phyloP scores from a whole-genome alignment of 345 rosid genomes.

The Sisymbrium altissimum region DNA sequence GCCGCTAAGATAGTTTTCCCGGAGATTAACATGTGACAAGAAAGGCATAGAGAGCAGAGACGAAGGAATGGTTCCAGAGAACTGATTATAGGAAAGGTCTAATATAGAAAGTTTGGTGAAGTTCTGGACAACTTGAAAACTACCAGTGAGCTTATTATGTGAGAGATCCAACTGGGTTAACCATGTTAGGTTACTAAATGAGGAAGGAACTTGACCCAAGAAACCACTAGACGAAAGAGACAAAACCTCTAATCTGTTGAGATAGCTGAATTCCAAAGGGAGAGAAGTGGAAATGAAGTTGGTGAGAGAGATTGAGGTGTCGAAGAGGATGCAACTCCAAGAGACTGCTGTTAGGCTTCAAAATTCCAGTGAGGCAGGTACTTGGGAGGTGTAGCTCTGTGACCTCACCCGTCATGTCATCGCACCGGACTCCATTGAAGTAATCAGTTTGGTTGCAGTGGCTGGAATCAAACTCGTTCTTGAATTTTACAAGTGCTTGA shows the following conservation, averaged over 20 bases:
- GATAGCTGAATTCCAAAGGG: background rate
- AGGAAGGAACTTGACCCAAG: background rate
- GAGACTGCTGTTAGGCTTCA: background rate
- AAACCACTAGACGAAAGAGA: background rate
- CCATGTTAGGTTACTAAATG: background rate
- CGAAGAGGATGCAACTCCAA: background rate
- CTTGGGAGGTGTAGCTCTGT: background rate
- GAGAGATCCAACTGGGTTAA: no score
- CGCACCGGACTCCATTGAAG: background rate
- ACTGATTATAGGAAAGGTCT: no score
- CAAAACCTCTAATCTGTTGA: background rate
- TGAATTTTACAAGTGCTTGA: background rate
- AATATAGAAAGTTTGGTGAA: no score
- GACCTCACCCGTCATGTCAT: background rate
- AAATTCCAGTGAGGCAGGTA: background rate
- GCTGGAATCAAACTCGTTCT: background rate
- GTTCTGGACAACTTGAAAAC: no score
- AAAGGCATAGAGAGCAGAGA: no score
- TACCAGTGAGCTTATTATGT: no score
- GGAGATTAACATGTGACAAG: no score
- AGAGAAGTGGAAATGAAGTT: background rate
- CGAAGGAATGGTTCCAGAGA: no score
- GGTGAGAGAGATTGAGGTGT: background rate
- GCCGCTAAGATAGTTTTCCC: no score
- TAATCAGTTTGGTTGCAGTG: background rate